Evolutionary conservation across 352 stramenopile genomes (phyloP), one percentile per base, ranked within the genome.

Genomic region (Phytophthora agathidicida): DNA sequence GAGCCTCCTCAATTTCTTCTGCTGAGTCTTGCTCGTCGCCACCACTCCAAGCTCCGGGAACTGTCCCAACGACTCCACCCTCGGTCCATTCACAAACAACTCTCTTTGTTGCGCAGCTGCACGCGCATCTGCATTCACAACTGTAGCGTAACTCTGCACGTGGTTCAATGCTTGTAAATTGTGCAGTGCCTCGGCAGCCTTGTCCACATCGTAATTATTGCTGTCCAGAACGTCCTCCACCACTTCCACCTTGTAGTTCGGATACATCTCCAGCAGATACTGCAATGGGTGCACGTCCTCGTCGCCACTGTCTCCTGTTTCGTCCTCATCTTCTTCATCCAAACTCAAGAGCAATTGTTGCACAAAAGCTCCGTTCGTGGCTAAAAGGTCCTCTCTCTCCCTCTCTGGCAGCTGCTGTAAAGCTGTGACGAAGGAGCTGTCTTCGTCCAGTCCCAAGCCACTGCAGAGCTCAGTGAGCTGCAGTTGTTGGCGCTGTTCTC

Each of bases 211-310:
- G 27, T 83, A 88, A 8, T 66, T 46, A 14, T 90, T 65, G 20
- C 72, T 65, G 22, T 89, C 79, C 27, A 88, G 67, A 48, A 89
- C 75, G 37, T 83, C 69, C 23, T 90, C 80, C 36, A 92, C 75
- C 23, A 89, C 68, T 7, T 88, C 71, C 14, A 72, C 66, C 38
- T 76, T 72, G 62, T 83, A 86, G 52, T 78, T 41, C 6, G 82
- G 80, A 26, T 83, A 92, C 46, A 88, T 35, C 9, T 70, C 62
- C 32, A 85, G 56, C 13, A 92, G 64, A 52, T 79, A 48, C 27
- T 79, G 68, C 32, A 92, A 30, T 26, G 82, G 75, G 27, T 89
- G 80, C 23, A 68, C 16, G 10, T 80, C 55, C 14, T 88, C 76
- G 0, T 69, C 55, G 2, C 73, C 51, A 30, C 37, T 65, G 5